Evolutionary conservation across 2,329 filamentous ascomycete genomes (phyloP).

Genomic region (Clathrospora elynae): DNA sequence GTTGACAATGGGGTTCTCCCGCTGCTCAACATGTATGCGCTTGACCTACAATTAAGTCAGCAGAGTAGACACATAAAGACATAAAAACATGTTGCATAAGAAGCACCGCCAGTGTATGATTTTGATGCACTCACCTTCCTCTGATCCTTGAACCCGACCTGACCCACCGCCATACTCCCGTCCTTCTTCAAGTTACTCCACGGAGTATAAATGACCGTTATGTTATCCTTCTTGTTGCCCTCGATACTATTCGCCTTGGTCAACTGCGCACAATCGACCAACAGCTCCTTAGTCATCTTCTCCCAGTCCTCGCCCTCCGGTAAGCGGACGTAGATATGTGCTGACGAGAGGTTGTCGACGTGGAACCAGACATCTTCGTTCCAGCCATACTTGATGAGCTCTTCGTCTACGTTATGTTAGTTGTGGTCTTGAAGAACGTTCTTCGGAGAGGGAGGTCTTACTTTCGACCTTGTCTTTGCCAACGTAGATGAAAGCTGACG

Average conservation of each 20-base stretch:
- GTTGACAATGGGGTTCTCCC: conserved; percentile 92
- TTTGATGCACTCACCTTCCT: conserved; percentile 60
- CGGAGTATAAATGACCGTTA: conserved; percentile 95
- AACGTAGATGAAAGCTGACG: conserved; percentile 87
- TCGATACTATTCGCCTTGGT: conserved; percentile 99
- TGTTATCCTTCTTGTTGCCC: conserved; percentile 98
- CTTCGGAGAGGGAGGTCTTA: conserved; percentile 49
- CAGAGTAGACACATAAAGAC: not conserved
- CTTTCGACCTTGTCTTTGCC: conserved; percentile 99
- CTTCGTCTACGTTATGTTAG: conserved; percentile 72
- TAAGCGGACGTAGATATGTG: conserved; percentile 92
- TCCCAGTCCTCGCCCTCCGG: conserved; percentile 83
- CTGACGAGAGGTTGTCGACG: conserved; percentile 94
- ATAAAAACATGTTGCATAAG: too few species aligned
- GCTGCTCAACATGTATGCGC: conserved; percentile 75
- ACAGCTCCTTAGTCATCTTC: conserved; percentile 70
- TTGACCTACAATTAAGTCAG: conserved; percentile 63
- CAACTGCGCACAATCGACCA: conserved; percentile 91
- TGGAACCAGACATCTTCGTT: conserved; percentile 99
- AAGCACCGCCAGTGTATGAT: too few species aligned
- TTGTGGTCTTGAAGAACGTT: not conserved
- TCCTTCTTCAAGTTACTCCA: conserved; percentile 97
- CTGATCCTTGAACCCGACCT: conserved; percentile 91
- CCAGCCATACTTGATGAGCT: conserved; percentile 91
- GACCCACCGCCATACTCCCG: conserved; percentile 91